Conservation (phyloP, 2,329 filamentous ascomycete species). For the Paraphaeosphaeria minitans region DNA sequence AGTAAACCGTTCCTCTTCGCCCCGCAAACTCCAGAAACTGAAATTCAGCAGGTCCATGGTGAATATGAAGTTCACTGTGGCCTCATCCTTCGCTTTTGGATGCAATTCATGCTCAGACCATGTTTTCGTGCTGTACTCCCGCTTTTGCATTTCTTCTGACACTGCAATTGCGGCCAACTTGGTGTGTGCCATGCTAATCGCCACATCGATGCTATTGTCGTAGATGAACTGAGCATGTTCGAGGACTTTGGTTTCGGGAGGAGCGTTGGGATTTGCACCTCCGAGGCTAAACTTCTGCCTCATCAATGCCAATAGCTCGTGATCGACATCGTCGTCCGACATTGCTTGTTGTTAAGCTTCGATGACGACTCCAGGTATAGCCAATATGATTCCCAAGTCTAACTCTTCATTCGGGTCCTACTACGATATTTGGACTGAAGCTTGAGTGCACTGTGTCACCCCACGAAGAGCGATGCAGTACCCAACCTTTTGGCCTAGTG, state of each 20-base stretch:
- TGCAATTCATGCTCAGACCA: slow-evolving; percentile 93
- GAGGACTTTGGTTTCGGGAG: slow-evolving; percentile 81
- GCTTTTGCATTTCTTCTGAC: slow-evolving; percentile 79
- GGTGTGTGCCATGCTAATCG: slow-evolving; percentile 79
- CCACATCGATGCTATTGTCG: slow-evolving; percentile 91
- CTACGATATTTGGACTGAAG: no score
- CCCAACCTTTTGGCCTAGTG: no score
- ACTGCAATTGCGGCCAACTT: slow-evolving; percentile 83
- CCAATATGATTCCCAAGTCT: background rate
- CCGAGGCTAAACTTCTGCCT: slow-evolving; percentile 75
- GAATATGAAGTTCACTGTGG: slow-evolving; percentile 89
- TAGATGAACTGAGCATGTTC: slow-evolving; percentile 84
- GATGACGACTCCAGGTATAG: no score
- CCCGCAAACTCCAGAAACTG: slow-evolving; percentile 86
- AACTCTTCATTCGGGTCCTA: background rate
- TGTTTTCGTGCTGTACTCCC: slow-evolving; percentile 78
- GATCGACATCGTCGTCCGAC: slow-evolving; percentile 92
- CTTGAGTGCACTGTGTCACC: no score
- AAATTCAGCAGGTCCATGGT: slow-evolving; percentile 98
- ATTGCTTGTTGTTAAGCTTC: slow-evolving; percentile 52
- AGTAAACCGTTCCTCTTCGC: slow-evolving; percentile 74
- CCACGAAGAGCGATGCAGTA: background rate
- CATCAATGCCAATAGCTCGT: slow-evolving; percentile 83
- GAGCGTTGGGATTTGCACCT: slow-evolving; percentile 56
- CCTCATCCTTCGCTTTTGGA: slow-evolving; percentile 79